Conservation (phyloP, 2,329 filamentous ascomycete genomes). For the Ambrosiella cleistominuta region DNA sequence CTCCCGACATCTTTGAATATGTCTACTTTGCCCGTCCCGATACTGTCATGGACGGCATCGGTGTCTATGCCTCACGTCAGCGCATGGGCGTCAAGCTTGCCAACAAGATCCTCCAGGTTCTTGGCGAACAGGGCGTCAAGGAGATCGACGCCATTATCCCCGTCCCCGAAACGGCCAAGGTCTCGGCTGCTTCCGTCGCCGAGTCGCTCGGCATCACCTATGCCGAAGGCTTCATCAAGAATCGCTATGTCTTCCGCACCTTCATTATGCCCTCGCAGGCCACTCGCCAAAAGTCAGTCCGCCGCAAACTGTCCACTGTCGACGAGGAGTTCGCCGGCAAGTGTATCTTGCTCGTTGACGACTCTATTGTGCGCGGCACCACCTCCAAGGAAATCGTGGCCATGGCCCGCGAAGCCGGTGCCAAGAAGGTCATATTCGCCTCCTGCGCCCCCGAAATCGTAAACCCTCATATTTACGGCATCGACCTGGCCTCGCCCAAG, state of each 20-base stretch:
- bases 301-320: conserved; percentile 79
- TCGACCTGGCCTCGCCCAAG: conserved; percentile 27
- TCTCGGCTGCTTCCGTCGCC: conserved; percentile 54
- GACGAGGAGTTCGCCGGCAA: conserved; percentile 66
- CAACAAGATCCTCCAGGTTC: conserved; percentile 46
- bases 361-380: conserved; percentile 76
- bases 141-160: conserved; percentile 50
- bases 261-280: conserved; percentile 63
- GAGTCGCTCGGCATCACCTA: conserved; percentile 59
- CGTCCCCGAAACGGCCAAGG: conserved; percentile 51
- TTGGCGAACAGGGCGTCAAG: conserved; percentile 51
- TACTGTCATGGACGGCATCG: conserved; percentile 71
- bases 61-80: conserved; percentile 65
- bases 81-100: conserved; percentile 77
- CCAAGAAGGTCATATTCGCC: conserved; percentile 65
- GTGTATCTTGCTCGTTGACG: conserved; percentile 71
- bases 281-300: conserved; percentile 66
- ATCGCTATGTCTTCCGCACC: conserved; percentile 73
- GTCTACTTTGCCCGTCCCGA: conserved; percentile 80
- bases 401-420: conserved; percentile 74
- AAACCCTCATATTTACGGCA: conserved; percentile 58
- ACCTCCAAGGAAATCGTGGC: conserved; percentile 39
- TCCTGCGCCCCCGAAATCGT: conserved; percentile 70
- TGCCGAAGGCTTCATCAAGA: conserved; percentile 73
- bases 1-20: conserved; percentile 65